Conservation (phyloP, 2,329 filamentous ascomycete genomes). For the Podosphaera fusca region DNA sequence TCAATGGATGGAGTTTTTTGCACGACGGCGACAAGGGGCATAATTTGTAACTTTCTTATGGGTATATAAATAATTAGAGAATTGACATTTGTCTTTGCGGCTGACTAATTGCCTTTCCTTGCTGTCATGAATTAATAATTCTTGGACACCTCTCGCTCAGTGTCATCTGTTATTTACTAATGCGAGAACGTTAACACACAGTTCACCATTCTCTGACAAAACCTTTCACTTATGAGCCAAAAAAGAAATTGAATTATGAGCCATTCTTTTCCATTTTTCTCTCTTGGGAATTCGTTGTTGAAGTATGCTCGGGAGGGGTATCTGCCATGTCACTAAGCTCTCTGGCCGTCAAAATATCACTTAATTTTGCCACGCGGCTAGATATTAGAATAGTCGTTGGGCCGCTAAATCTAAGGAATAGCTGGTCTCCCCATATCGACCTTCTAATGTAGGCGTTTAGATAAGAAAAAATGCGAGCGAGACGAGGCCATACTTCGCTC, state of each 20-base stretch:
- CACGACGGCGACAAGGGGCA: neutral
- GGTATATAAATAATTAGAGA: neutral
- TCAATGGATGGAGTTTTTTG: neutral
- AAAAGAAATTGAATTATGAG: neutral
- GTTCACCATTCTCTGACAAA: too few relatives aligned
- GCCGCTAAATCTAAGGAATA: constrained; percentile 78
- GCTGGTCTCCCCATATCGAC: constrained; percentile 78
- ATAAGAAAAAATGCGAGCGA: constrained; percentile 40
- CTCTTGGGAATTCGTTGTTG: neutral
- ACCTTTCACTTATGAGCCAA: neutral
- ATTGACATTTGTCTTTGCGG: too few relatives aligned
- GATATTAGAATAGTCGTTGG: constrained; percentile 73
- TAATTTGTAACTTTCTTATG: neutral
- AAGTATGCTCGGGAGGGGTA: constrained; percentile 15
- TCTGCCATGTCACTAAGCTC: constrained; percentile 85
- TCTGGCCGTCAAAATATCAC: constrained; percentile 51
- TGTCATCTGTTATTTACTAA: too few relatives aligned
- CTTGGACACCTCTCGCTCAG: too few relatives aligned
- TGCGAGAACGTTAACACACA: too few relatives aligned
- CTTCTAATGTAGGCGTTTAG: constrained; percentile 55
- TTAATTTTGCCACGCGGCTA: constrained; percentile 57
- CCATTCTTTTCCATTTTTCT: neutral
- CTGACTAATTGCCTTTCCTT: too few relatives aligned
- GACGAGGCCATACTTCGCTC: constrained; percentile 47
- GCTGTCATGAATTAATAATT: too few relatives aligned